Evolutionary conservation across 108 stramenopile genomes (phyloP).

Genomic region (Skeletonema costatum): DNA sequence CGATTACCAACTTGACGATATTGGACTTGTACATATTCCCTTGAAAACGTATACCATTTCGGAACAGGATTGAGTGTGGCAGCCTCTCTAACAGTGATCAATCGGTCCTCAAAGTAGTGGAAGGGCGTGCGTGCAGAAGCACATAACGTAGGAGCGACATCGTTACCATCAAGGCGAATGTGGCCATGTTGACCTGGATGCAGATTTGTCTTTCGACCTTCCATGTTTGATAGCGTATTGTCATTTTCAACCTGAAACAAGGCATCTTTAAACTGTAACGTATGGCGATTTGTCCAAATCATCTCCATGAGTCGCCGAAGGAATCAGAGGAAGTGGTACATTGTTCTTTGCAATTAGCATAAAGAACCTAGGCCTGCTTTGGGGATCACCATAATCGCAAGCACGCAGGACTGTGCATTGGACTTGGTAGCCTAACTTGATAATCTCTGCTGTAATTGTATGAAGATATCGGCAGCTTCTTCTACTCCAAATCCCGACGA

Average conservation of each 20-base stretch:
- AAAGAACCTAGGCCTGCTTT: slow-evolving; percentile 40
- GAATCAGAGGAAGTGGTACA: slow-evolving; percentile 27
- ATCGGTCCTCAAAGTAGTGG: slow-evolving; percentile 42
- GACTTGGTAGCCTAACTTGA: slow-evolving; percentile 46
- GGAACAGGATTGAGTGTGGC: slow-evolving; percentile 52
- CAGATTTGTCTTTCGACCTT: slow-evolving; percentile 9
- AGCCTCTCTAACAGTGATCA: slow-evolving; percentile 43
- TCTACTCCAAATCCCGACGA: slow-evolving; percentile 36
- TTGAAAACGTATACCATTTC: slow-evolving; percentile 25
- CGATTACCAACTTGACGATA: slow-evolving; percentile 58
- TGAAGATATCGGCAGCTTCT: slow-evolving; percentile 30
- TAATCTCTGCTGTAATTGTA: slow-evolving; percentile 22
- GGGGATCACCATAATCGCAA: slow-evolving; percentile 55
- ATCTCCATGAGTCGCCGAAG: slow-evolving; percentile 36
- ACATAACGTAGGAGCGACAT: slow-evolving; percentile 35
- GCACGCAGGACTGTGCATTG: slow-evolving; percentile 24
- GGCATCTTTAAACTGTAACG: slow-evolving; percentile 41
- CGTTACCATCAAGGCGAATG: slow-evolving; percentile 20
- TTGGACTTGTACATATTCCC: slow-evolving; percentile 39
- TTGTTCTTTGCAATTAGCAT: slow-evolving; percentile 33
- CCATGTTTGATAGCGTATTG: slow-evolving; percentile 20
- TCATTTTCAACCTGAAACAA: slow-evolving; percentile 7
- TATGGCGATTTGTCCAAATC: slow-evolving; percentile 8
- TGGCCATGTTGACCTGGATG: slow-evolving; percentile 29
- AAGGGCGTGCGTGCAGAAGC: slow-evolving; percentile 5